These are phyloP conservation scores for Fusarium guadeloupense DNA, from an alignment of 2,329 filamentous ascomycete genomes.

Conservation along the genomic window DNA sequence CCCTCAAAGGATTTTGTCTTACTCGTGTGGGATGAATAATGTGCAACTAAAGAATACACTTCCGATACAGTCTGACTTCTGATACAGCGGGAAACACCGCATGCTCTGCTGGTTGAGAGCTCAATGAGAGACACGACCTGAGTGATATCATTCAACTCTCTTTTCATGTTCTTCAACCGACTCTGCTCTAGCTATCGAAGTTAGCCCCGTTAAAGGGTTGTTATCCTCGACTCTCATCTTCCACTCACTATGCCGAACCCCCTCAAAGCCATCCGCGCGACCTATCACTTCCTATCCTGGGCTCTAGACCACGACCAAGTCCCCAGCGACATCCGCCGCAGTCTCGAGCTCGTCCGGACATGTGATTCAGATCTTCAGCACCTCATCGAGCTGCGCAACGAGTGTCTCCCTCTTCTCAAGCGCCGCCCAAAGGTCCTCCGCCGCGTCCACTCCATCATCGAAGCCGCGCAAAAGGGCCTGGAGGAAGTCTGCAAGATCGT, in stretches of 20 bases:
- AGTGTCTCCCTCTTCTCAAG: conserved; percentile 40
- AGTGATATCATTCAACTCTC: not conserved
- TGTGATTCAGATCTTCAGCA: conserved; percentile 47
- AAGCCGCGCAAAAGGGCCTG: conserved; percentile 40
- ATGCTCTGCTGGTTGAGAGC: not conserved
- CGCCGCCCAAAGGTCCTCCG: conserved; percentile 39
- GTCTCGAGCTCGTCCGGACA: conserved; percentile 47
- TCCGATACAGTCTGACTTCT: too few species aligned
- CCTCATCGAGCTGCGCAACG: conserved; percentile 46
- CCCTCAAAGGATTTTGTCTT: too few species aligned
- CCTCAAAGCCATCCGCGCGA: conserved; percentile 21
- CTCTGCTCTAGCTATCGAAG: not conserved
- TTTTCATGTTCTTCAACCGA: not conserved
- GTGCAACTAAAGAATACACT: too few species aligned
- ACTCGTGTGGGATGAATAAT: not conserved
- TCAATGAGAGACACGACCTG: not conserved
- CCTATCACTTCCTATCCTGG: conserved; percentile 24
- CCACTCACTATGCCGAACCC: conserved; percentile 18
- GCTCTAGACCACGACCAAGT: conserved; percentile 40
- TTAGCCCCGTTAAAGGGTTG: too few species aligned
- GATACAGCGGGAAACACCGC: too few species aligned
- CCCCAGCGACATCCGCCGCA: conserved; percentile 41
- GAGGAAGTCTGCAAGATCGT: conserved; percentile 43
- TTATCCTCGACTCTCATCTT: not conserved
- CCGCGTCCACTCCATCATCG: conserved; percentile 44